These are phyloP conservation scores for Rickenella mellea DNA, from an alignment of 768 basidiomycete species.

Conservation along the genomic window DNA sequence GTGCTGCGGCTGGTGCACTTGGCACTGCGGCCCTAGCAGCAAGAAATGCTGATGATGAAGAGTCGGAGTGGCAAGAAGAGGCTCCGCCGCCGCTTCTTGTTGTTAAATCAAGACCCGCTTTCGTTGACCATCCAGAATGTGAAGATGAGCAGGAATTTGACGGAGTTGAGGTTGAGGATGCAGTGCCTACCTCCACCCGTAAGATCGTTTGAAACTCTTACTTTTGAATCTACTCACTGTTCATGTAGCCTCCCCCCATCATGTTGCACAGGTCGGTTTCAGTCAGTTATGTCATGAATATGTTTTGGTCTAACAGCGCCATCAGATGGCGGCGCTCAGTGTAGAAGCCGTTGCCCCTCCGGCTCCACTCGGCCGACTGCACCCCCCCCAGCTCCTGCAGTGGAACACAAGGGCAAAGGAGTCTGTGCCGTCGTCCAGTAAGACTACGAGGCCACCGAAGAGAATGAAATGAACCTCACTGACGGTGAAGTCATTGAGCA, in stretches of 20 bases:
- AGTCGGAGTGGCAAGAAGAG: constrained; percentile 16
- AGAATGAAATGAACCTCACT: constrained; percentile 72
- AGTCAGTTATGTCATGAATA: too few relatives aligned
- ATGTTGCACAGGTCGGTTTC: too few relatives aligned
- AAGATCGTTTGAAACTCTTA: not conserved
- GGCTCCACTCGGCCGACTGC: constrained; percentile 16
- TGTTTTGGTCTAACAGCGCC: too few relatives aligned
- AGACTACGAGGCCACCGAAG: constrained; percentile 78
- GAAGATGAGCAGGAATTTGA: constrained; percentile 19
- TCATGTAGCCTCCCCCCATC: constrained; percentile 17
- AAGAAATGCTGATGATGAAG: constrained; percentile 18
- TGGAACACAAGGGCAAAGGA: constrained; percentile 29
- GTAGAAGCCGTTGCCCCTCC: constrained; percentile 14
- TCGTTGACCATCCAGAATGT: constrained; percentile 24
- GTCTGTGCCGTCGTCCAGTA: constrained; percentile 69
- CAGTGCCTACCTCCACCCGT: too few relatives aligned
- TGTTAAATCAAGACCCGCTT: constrained; percentile 18
- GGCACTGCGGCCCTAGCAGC: constrained; percentile 31
- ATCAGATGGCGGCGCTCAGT: constrained; percentile 16
- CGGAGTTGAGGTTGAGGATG: constrained; percentile 19
- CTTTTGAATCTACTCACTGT: constrained; percentile 24
- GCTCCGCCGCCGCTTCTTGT: constrained; percentile 11
- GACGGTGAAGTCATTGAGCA: constrained; percentile 80
- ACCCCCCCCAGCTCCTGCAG: constrained; percentile 18
- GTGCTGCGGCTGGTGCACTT: constrained; percentile 21